A percentile compares a stretch with the other conserved stretches of the same genome.
phyloP scores from a whole-genome alignment of 306 rosid genomes.

The Cucurbita maxima region DNA sequence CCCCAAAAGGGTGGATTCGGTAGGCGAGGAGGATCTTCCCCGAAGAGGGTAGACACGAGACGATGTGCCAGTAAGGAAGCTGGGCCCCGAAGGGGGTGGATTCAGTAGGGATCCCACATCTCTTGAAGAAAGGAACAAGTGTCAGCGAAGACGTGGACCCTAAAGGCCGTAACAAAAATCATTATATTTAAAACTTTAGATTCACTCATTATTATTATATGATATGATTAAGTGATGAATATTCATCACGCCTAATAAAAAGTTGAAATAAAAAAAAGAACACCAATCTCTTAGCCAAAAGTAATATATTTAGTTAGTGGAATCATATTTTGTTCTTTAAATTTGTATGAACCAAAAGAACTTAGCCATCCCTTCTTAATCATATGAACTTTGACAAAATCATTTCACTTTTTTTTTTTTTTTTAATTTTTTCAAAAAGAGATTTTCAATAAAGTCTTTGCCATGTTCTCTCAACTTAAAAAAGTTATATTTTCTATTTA shows the following conservation, averaged over 20 bases:
- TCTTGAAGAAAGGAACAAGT: too few relatives aligned
- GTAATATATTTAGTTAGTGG: background rate
- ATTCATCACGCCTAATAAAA: slow-evolving; percentile 3
- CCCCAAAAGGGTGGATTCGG: too few relatives aligned
- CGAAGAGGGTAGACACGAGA: too few relatives aligned
- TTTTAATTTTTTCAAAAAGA: background rate
- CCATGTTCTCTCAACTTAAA: background rate
- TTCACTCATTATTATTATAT: background rate
- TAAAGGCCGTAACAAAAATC: background rate
- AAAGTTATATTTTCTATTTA: background rate
- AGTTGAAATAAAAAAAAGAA: background rate
- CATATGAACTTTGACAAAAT: background rate
- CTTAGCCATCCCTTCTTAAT: background rate
- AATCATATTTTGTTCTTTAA: background rate
- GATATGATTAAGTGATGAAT: background rate
- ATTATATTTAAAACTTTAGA: background rate
- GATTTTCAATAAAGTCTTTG: background rate
- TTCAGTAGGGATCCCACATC: too few relatives aligned
- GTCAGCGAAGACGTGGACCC: too few relatives aligned
- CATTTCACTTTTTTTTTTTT: background rate
- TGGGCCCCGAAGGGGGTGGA: too few relatives aligned
- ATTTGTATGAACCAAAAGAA: background rate
- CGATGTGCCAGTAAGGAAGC: too few relatives aligned
- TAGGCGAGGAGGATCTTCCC: too few relatives aligned
- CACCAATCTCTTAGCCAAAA: background rate